Conservation (phyloP, 371 early-diverging fungal species). For the Synchytrium microbalum region DNA sequence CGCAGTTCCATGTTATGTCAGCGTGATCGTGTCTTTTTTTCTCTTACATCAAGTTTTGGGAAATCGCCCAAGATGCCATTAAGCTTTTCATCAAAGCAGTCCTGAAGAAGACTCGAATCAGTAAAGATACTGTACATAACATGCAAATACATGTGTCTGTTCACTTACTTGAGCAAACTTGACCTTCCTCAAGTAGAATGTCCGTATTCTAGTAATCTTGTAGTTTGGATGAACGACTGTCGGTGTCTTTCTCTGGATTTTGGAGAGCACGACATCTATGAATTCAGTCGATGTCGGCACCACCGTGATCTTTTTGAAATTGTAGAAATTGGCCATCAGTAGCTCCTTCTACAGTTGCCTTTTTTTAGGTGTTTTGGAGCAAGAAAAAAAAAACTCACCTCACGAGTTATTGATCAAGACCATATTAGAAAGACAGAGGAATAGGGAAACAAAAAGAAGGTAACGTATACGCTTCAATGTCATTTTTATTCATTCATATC, state of each 20-base stretch:
- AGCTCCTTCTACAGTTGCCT: no score
- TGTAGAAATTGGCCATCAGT: constrained; percentile 56
- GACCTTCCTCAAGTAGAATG: constrained; percentile 99
- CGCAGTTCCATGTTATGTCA: background rate
- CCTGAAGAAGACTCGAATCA: constrained; percentile 25
- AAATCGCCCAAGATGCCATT: constrained; percentile 92
- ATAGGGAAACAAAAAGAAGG: no score
- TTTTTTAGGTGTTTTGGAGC: no score
- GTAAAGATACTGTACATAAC: background rate
- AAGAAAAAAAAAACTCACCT: no score
- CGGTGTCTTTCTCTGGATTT: constrained; percentile 99
- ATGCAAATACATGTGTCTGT: background rate
- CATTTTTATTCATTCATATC: background rate
- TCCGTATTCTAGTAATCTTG: constrained; percentile 93
- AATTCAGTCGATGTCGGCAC: constrained; percentile 93
- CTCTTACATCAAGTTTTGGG: constrained; percentile 96
- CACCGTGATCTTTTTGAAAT: constrained; percentile 96
- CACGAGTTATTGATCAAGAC: no score
- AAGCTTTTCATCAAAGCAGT: constrained; percentile 94
- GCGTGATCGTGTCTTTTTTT: background rate
- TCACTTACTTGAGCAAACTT: constrained; percentile 85
- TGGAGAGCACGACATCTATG: constrained; percentile 97
- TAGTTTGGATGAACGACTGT: constrained; percentile 97
- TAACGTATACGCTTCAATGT: background rate
- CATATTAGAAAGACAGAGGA: no score